Base-by-base conservation (phyloP, 495 filamentous ascomycete species). In the Tetracladium marchalianum region DNA sequence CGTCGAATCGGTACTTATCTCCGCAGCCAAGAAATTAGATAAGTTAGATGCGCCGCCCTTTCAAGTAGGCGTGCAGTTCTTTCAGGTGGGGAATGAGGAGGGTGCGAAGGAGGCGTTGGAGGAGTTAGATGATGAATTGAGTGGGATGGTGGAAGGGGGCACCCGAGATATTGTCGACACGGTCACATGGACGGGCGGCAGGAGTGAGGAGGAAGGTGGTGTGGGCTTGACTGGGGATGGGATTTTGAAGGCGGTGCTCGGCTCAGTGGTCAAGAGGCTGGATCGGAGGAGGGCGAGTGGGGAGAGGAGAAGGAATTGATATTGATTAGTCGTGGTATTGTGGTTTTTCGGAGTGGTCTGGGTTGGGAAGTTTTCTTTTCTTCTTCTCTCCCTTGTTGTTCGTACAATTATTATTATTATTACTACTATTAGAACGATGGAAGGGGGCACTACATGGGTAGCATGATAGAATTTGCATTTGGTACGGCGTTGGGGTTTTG, bases 51-150 rank as follows among this genome's bases (percentile, higher is more conserved):
- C 89, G 0, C 77, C 82, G 31, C 73, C 87, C 18, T 85, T 86
- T 72, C 92, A 98, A 66, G 70, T 96, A 11, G 92, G 93, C 11
- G 81, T 98, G 46, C 92, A 98, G 64, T 96, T 98, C 66, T 92
- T 98, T 67, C 92, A 98, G 67, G 84, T 97, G 44, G 92, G 92
- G 39, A 71, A 78, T 27, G 88, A 95, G 55, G 52, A 62, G 5
- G 65, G 53, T 0, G 92, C 89, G 0, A 66, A 66, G 31, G 58
- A 68, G 61, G 80, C 81, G 51, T 64, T 95, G 46, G 61, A 77
- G 65, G 76, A 82, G 37, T 67, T 98, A 35, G 92, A 98, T 59
- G 86, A 97, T 65, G 75, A 73, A 13, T 63, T 97, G 27, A 72
- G 64, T 8, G 69, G 69, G 44, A 56, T 63, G 10, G 60, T 70